These are phyloP conservation scores for Fusarium brevicatenulatum DNA, from an alignment of 2,329 filamentous ascomycete genomes.

Conservation along the genomic window DNA sequence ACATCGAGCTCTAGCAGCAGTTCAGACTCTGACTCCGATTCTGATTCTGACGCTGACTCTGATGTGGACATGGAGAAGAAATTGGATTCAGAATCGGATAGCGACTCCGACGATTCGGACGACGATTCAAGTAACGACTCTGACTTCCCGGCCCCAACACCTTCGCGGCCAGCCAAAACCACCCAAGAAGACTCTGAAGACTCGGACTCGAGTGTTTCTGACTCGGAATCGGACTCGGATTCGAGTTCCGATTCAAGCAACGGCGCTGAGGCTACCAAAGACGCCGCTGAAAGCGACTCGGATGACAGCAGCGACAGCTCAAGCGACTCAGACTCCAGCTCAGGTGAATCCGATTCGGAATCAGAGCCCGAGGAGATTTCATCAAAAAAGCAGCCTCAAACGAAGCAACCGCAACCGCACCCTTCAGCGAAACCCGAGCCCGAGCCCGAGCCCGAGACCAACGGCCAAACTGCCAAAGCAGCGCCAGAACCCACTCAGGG, in stretches of 20 bases:
- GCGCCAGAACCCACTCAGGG: constrained; percentile 3
- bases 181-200: neutral
- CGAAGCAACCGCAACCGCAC: neutral
- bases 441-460: neutral
- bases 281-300: constrained; percentile 20
- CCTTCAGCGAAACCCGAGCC: neutral
- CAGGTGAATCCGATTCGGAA: constrained; percentile 44
- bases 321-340: constrained; percentile 33
- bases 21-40: constrained; percentile 44
- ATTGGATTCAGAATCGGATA: constrained; percentile 36
- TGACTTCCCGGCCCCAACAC: neutral
- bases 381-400: constrained; percentile 43
- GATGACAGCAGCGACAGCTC: constrained; percentile 34
- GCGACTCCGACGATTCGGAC: constrained; percentile 18
- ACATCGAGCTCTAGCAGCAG: constrained; percentile 33
- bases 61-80: constrained; percentile 53
- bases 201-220: constrained; percentile 23
- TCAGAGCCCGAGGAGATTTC: constrained; percentile 52
- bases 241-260: constrained; percentile 6
- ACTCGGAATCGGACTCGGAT: constrained; percentile 3
- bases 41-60: constrained; percentile 46
- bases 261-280: neutral
- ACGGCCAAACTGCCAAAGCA: constrained; percentile 1
- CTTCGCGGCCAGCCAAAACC: neutral
- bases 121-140: neutral